Percentiles rank a stretch among this genome's conserved stretches.
Conservation (phyloP, 495 filamentous ascomycete species). For the Trichoderma orchidacearum region DNA sequence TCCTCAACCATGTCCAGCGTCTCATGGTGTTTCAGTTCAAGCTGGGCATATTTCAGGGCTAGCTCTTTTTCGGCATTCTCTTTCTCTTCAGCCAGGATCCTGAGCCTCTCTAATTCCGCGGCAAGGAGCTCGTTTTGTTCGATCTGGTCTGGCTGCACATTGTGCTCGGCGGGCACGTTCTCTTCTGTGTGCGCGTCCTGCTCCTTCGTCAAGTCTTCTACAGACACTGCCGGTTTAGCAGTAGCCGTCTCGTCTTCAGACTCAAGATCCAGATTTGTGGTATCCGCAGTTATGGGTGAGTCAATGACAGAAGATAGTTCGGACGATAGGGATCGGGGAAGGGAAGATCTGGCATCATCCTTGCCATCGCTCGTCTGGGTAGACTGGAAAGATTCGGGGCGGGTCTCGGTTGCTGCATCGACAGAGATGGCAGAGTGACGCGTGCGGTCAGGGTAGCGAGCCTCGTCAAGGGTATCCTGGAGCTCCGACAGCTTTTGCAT, state of each 20-base stretch:
- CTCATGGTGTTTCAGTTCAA: conserved; percentile 70
- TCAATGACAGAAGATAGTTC: conserved; percentile 90
- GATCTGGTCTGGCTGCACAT: not conserved
- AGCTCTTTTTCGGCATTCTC: conserved; percentile 58
- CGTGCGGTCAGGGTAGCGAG: conserved; percentile 45
- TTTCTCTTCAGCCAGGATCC: conserved; percentile 57
- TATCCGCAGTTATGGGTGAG: conserved; percentile 53
- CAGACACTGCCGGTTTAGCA: conserved; percentile 16
- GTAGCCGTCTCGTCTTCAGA: conserved; percentile 33
- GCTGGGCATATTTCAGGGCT: conserved; percentile 60
- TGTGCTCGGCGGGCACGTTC: not conserved
- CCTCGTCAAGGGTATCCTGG: conserved; percentile 77
- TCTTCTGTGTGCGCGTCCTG: not conserved
- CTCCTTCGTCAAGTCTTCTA: conserved; percentile 14
- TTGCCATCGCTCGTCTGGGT: conserved; percentile 61
- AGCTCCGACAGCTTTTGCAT: conserved; percentile 67
- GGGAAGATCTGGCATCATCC: conserved; percentile 67
- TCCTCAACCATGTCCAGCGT: conserved; percentile 77
- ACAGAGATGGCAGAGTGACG: conserved; percentile 41
- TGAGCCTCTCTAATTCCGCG: conserved; percentile 59
- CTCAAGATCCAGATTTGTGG: conserved; percentile 17
- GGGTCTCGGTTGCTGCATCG: conserved; percentile 42
- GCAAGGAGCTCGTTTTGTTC: conserved; percentile 21
- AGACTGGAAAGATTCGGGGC: conserved; percentile 88
- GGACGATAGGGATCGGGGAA: conserved; percentile 89